These are phyloP conservation scores for Tylopilus balloui DNA, from an alignment of 768 basidiomycete species.

Conservation along the genomic window DNA sequence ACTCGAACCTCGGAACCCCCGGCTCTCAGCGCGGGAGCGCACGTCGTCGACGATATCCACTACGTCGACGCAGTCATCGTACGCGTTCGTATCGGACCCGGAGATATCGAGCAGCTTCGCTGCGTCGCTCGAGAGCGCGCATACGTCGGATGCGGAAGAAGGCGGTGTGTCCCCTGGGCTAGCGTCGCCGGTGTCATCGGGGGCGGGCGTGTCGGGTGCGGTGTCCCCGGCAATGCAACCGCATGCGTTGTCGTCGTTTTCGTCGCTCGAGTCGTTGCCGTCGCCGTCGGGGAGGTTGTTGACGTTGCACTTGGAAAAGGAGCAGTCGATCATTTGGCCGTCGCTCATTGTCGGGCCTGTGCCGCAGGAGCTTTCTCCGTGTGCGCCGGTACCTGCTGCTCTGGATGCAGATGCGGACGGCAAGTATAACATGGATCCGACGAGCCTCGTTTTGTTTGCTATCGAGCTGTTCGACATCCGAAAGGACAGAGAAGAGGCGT, in stretches of 20 bases:
- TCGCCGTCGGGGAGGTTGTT: conserved; percentile 60
- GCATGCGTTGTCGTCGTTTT: conserved; percentile 64
- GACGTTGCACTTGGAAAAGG: conserved; percentile 78
- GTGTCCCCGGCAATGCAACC: conserved; percentile 54
- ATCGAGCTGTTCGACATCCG: conserved; percentile 72
- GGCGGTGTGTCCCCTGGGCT: conserved; percentile 46
- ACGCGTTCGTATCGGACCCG: conserved; percentile 76
- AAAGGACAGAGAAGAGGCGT: conserved; percentile 70
- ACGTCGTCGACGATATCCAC: conserved; percentile 75
- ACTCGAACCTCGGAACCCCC: conserved; percentile 60
- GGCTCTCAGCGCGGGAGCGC: conserved; percentile 56
- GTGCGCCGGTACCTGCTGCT: conserved; percentile 46
- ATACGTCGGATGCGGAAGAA: conserved; percentile 71
- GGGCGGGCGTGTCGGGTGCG: conserved; percentile 45
- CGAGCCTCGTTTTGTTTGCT: conserved; percentile 68
- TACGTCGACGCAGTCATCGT: conserved; percentile 74
- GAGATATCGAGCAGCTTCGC: conserved; percentile 84
- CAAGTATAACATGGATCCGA: conserved; percentile 82
- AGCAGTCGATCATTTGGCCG: conserved; percentile 77
- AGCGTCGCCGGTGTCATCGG: conserved; percentile 58
- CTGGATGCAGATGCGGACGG: conserved; percentile 50
- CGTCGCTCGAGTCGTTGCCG: conserved; percentile 71
- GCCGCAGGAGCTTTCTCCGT: conserved; percentile 55
- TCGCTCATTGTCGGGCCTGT: conserved; percentile 72
- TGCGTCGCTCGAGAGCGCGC: conserved; percentile 72